Conservation (phyloP, 257 asterid species). For the Anisodus acutangulus region DNA sequence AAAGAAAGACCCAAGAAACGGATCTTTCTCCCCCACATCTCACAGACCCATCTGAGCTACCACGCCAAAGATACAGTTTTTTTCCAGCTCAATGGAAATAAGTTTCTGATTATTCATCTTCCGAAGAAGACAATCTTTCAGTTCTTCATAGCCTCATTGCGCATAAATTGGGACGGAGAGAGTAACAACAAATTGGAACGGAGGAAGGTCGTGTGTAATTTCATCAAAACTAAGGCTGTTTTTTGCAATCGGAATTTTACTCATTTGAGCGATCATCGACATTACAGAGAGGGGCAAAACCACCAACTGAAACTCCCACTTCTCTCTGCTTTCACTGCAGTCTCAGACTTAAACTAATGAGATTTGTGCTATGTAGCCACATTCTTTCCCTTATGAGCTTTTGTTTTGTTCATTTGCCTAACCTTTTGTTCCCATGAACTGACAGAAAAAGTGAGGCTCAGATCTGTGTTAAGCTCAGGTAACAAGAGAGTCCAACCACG, state of each 20-base stretch:
- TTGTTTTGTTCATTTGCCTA: background rate
- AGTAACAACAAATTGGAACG: too few relatives aligned
- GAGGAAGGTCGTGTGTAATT: too few relatives aligned
- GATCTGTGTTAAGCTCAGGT: too few relatives aligned
- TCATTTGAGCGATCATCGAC: slow-evolving; percentile 32
- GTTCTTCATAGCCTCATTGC: background rate
- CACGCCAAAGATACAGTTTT: background rate
- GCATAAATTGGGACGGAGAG: too few relatives aligned
- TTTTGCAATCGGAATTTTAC: too few relatives aligned
- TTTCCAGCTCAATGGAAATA: background rate
- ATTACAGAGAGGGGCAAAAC: slow-evolving; percentile 36
- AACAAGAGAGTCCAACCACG: too few relatives aligned
- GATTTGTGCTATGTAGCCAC: background rate
- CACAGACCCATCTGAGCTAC: background rate
- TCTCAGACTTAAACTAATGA: slow-evolving; percentile 38
- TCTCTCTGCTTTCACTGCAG: background rate
- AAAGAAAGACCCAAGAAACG: too few relatives aligned
- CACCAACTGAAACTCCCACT: slow-evolving; percentile 28
- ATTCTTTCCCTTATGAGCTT: background rate
- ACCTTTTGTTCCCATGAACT: too few relatives aligned
- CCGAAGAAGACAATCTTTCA: background rate
- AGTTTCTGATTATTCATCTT: background rate
- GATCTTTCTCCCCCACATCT: too few relatives aligned
- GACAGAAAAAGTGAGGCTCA: too few relatives aligned
- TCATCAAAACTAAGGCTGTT: background rate